A percentile compares a stretch with the other conserved stretches of the same genome.
These are phyloP conservation scores for Chlorokybus atmophyticus DNA, from an alignment of 139 green algal species.

Conservation along the genomic window DNA sequence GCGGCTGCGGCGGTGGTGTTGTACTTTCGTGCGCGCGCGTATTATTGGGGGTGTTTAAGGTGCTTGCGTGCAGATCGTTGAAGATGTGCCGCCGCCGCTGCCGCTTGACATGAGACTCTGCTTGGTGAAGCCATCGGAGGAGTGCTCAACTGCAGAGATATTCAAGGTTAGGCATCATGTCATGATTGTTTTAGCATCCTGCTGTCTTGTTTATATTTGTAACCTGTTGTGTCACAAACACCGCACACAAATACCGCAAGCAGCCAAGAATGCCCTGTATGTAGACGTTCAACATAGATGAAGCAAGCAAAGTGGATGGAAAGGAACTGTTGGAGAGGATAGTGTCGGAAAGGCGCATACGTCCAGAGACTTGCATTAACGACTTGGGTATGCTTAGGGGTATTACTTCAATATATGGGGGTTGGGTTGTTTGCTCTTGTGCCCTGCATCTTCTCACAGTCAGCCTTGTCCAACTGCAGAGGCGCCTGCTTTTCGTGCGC, in stretches of 20 bases:
- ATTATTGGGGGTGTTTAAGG: too few relatives aligned
- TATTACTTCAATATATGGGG: too few relatives aligned
- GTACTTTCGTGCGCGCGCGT: too few relatives aligned
- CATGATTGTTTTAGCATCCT: too few relatives aligned
- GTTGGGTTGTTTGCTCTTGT: too few relatives aligned
- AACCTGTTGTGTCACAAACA: too few relatives aligned
- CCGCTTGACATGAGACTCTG: slow-evolving; percentile 67
- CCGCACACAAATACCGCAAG: too few relatives aligned
- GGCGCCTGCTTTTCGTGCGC: slow-evolving; percentile 75
- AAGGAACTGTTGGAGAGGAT: slow-evolving; percentile 47
- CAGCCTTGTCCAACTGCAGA: too few relatives aligned
- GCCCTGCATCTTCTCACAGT: too few relatives aligned
- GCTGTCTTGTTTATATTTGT: too few relatives aligned
- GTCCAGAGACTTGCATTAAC: slow-evolving; percentile 34
- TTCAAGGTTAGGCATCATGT: slow-evolving; percentile 54
- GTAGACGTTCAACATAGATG: slow-evolving; percentile 19
- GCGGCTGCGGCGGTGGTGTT: too few relatives aligned
- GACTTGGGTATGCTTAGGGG: slow-evolving; percentile 21
- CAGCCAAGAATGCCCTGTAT: background rate
- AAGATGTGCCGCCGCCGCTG: slow-evolving; percentile 69
- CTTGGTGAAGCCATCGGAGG: slow-evolving; percentile 50
- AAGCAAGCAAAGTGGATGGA: slow-evolving; percentile 48
- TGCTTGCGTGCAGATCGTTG: slow-evolving; percentile 79
- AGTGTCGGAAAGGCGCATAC: slow-evolving; percentile 8
- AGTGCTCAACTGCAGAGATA: slow-evolving; percentile 63